phyloP scores from a whole-genome alignment of 2,329 filamentous ascomycete genomes.

The Penicillium sp. region DNA sequence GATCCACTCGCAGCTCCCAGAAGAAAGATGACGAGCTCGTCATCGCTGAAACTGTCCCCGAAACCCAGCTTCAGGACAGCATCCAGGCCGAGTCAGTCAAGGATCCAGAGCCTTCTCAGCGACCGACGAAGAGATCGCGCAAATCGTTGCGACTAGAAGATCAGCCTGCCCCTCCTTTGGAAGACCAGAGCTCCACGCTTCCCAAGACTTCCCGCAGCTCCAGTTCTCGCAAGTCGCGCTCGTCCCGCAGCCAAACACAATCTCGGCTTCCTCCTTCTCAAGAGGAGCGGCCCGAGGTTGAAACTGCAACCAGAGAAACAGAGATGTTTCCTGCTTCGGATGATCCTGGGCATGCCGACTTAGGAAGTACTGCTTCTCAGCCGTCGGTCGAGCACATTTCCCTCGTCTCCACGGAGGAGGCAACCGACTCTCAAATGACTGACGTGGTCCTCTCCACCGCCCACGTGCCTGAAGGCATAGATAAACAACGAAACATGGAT shows the following conservation, averaged over 20 bases:
- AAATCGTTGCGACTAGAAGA: constrained; percentile 34
- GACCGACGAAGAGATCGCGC: constrained; percentile 29
- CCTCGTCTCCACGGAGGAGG: constrained; percentile 17
- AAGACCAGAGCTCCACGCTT: constrained; percentile 14
- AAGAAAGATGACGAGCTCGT: constrained; percentile 6
- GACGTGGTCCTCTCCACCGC: constrained; percentile 11
- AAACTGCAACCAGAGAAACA: background rate
- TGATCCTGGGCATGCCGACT: constrained; percentile 1
- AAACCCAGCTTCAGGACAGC: background rate
- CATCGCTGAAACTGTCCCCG: background rate
- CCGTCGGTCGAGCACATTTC: background rate
- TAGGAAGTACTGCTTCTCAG: constrained; percentile 1
- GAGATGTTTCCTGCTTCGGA: constrained; percentile 1
- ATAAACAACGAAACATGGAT: constrained; percentile 9
- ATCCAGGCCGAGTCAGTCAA: constrained; percentile 1
- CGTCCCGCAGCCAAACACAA: constrained; percentile 15
- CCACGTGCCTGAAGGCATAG: background rate
- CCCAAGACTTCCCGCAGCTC: constrained; percentile 18
- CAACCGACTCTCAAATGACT: constrained; percentile 21
- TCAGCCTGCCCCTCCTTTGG: constrained; percentile 13
- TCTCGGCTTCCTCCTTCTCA: constrained; percentile 7
- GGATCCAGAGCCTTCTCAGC: constrained; percentile 15
- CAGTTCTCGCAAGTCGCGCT: constrained; percentile 24
- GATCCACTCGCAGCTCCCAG: constrained; percentile 29
- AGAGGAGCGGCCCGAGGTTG: background rate